A percentile compares a stretch with the other conserved stretches of the same genome.
Conservation (phyloP, 306 rosid species). For the Trifolium repens region DNA sequence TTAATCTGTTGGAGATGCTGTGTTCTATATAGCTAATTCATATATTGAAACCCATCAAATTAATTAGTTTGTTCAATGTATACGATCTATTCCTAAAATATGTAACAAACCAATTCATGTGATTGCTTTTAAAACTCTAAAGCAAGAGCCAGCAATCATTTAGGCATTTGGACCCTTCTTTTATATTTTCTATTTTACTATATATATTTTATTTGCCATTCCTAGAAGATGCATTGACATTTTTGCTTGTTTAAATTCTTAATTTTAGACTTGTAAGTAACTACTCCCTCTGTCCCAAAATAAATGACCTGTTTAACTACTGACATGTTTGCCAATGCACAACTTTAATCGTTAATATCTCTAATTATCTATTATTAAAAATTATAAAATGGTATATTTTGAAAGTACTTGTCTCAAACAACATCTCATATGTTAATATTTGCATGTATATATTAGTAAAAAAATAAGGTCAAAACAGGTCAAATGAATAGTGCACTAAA, state of each 20-base stretch:
- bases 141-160: slow-evolving; percentile 42
- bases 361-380: too few species aligned
- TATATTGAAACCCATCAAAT: slow-evolving; percentile 3
- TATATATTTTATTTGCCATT: slow-evolving; percentile 23
- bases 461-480: too few species aligned
- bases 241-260: slow-evolving; percentile 30
- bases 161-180: slow-evolving; percentile 39
- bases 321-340: too few species aligned
- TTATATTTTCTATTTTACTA: slow-evolving; percentile 25
- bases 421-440: too few species aligned
- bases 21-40: background rate
- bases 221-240: background rate
- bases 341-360: too few species aligned
- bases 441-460: too few species aligned
- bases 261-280: slow-evolving; percentile 12
- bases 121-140: slow-evolving; percentile 39
- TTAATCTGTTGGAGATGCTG: slow-evolving; percentile 18
- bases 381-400: too few species aligned
- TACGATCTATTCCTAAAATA: background rate
- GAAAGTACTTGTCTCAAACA: too few species aligned
- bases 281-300: too few species aligned
- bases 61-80: slow-evolving; percentile 20
- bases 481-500: too few species aligned
- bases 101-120: slow-evolving; percentile 41
- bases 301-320: too few species aligned